Evolutionary conservation across 2,329 filamentous ascomycete genomes (phyloP).

Genomic region (Alternaria consortialis): DNA sequence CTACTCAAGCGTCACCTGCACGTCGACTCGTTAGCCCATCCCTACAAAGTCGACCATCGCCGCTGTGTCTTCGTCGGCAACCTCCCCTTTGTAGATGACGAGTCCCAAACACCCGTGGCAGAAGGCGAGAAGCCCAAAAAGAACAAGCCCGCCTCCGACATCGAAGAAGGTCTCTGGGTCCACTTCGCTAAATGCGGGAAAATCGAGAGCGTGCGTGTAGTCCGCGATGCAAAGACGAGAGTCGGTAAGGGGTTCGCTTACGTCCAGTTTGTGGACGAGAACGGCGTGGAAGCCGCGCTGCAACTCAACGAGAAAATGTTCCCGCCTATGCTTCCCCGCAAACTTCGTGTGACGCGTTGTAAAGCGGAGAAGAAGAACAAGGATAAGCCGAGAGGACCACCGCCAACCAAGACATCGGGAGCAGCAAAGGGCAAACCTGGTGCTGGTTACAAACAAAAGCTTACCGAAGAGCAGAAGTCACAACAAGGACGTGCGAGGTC

Average conservation of each 20-base stretch:
- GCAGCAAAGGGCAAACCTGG: slow-evolving; percentile 52
- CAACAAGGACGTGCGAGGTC: slow-evolving; percentile 76
- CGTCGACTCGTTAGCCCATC: slow-evolving; percentile 90
- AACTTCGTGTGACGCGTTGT: slow-evolving; percentile 85
- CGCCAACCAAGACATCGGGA: slow-evolving; percentile 29
- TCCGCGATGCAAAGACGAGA: slow-evolving; percentile 87
- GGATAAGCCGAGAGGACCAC: slow-evolving; percentile 40
- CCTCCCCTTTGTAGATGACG: slow-evolving; percentile 93
- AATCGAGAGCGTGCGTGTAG: slow-evolving; percentile 91
- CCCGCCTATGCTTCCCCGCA: slow-evolving; percentile 89
- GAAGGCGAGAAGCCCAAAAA: slow-evolving; percentile 71
- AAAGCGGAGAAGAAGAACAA: slow-evolving; percentile 67
- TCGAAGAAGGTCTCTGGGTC: slow-evolving; percentile 92
- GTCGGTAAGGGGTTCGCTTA: slow-evolving; percentile 98
- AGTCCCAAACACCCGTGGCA: slow-evolving; percentile 71
- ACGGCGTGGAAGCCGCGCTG: slow-evolving; percentile 89
- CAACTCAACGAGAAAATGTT: slow-evolving; percentile 91
- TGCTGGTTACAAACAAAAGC: slow-evolving; percentile 73
- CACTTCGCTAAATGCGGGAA: slow-evolving; percentile 79
- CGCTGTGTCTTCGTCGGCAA: slow-evolving; percentile 97
- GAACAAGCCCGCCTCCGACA: slow-evolving; percentile 78
- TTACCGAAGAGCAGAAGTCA: slow-evolving; percentile 74
- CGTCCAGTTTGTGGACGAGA: slow-evolving; percentile 90
- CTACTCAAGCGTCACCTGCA: slow-evolving; percentile 88
- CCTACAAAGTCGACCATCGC: slow-evolving; percentile 80